These are phyloP conservation scores for Colletotrichum theobromicola DNA, from an alignment of 2,329 filamentous ascomycete species.

Conservation along the genomic window DNA sequence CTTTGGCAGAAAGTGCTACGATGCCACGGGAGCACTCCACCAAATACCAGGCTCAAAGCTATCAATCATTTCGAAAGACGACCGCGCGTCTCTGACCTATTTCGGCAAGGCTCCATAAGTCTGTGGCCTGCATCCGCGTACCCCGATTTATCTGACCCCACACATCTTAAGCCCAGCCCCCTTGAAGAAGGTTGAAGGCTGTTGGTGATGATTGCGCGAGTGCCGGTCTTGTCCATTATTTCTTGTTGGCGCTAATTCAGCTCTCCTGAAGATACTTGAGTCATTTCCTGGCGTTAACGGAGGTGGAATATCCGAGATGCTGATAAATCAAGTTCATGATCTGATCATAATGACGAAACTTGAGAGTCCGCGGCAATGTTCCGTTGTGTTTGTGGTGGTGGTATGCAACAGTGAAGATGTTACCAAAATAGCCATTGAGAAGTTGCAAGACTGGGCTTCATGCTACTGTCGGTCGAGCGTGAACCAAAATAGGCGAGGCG, in stretches of 20 bases:
- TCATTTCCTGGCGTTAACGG: not conserved
- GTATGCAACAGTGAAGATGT: not conserved
- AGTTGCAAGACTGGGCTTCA: not conserved
- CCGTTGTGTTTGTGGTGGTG: not conserved
- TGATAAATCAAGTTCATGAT: not conserved
- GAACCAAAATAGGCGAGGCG: not conserved
- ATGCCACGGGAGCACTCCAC: not conserved
- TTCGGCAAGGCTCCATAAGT: not conserved
- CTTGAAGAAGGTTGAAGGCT: not conserved
- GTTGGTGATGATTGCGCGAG: not conserved
- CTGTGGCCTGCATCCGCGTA: not conserved
- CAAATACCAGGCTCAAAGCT: not conserved
- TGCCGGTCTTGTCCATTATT: not conserved
- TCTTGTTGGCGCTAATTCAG: not conserved
- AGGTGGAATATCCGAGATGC: not conserved
- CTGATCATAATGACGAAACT: not conserved
- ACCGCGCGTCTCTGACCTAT: not conserved
- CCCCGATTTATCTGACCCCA: not conserved
- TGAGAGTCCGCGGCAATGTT: not conserved
- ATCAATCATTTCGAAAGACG: not conserved
- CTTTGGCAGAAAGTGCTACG: not conserved
- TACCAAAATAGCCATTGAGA: not conserved
- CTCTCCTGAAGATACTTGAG: not conserved
- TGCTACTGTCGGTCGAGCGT: not conserved
- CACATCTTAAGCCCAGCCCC: not conserved